Evolutionary conservation across 495 filamentous ascomycete genomes (phyloP).

Genomic region (Xylaria flabelliformis): DNA sequence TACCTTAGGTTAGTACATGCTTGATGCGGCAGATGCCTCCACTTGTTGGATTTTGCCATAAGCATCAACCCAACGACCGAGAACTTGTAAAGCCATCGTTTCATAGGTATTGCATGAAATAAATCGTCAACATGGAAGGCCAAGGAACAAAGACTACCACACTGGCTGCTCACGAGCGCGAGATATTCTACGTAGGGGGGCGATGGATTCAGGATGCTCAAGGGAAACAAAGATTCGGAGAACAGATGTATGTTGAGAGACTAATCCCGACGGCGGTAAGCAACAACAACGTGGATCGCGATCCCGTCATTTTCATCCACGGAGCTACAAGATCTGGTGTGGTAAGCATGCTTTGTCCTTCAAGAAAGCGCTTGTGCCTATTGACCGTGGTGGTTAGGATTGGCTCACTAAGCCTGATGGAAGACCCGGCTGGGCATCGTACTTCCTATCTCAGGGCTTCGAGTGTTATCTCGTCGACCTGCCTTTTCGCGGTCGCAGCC

Average conservation of each 20-base stretch:
- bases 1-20: not conserved
- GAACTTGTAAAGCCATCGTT: not conserved
- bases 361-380: not conserved
- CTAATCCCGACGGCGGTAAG: constrained; percentile 44
- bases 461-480: constrained; percentile 55
- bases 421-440: constrained; percentile 57
- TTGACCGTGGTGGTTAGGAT: constrained; percentile 37
- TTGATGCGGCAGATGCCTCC: not conserved
- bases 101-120: not conserved
- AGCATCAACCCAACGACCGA: not conserved
- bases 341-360: constrained; percentile 40
- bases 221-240: constrained; percentile 49
- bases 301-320: constrained; percentile 61
- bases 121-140: not conserved
- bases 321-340: constrained; percentile 59
- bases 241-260: constrained; percentile 66
- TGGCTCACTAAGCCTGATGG: constrained; percentile 60
- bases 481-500: constrained; percentile 46
- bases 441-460: constrained; percentile 56
- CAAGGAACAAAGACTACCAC: not conserved
- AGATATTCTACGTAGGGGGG: constrained; percentile 60
- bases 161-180: constrained; percentile 30
- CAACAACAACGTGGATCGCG: constrained; percentile 32
- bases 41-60: not conserved
- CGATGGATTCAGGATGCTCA: constrained; percentile 44